Conservation (phyloP, 768 basidiomycete species). For the Mycena amicta region DNA sequence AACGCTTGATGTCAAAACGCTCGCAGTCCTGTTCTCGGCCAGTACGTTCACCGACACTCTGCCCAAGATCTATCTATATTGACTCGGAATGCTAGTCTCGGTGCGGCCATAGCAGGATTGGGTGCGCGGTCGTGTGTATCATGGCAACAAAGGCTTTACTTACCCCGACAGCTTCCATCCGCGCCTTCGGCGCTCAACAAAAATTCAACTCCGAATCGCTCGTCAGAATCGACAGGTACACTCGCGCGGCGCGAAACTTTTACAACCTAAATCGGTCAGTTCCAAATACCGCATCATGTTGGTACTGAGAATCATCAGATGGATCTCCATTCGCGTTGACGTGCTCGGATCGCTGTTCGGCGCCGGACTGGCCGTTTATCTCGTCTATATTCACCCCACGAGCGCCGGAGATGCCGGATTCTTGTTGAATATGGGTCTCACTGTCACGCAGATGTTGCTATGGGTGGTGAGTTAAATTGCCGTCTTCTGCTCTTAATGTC, state of each 20-base stretch:
- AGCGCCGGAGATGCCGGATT: constrained; percentile 1
- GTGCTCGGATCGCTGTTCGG: constrained; percentile 14
- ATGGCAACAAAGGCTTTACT: neutral
- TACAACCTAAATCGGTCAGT: constrained; percentile 46
- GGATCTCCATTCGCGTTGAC: neutral
- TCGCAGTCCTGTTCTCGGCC: constrained; percentile 31
- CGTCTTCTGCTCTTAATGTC: neutral
- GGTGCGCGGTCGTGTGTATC: constrained; percentile 32
- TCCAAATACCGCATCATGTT: neutral
- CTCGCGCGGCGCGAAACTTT: constrained; percentile 44
- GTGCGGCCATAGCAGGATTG: constrained; percentile 45
- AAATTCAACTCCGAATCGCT: constrained; percentile 47
- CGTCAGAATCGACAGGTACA: constrained; percentile 55
- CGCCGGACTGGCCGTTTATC: constrained; percentile 1
- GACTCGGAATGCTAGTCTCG: constrained; percentile 23
- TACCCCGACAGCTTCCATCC: constrained; percentile 50
- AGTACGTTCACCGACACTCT: no score
- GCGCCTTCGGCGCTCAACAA: constrained; percentile 65
- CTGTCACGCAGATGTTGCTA: constrained; percentile 51
- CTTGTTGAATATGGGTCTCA: constrained; percentile 41
- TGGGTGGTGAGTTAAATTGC: constrained; percentile 33
- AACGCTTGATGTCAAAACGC: constrained; percentile 50
- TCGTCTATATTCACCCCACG: constrained; percentile 5
- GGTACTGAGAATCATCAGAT: neutral
- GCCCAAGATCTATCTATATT: no score